Evolutionary conservation across 2,329 filamentous ascomycete species (phyloP), one percentile per base, ranked within the genome.

Genomic region (Coleophoma eucalyptorum): DNA sequence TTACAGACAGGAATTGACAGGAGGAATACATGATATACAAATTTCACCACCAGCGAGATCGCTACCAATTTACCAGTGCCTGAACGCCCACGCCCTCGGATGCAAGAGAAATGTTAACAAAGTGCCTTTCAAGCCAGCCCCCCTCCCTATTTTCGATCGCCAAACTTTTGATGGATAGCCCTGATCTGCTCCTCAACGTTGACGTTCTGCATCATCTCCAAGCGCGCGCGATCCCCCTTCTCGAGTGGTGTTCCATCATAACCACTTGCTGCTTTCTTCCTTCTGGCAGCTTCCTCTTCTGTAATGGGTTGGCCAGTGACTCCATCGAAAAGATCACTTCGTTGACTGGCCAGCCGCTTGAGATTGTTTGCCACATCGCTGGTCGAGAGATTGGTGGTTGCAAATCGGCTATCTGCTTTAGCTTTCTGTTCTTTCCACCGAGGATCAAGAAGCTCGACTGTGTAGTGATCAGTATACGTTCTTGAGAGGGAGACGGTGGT

Each of bases 341-440:
- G 83, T 68, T 96, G 89, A 58, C 89, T 92, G 20, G 92, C 91
- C 47, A 97, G 77, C n/a, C 93, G 86, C 75, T 97, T 97, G 56
- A 97, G 80, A 66, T 97, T 97, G 67, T 90, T 92, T 47, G 91
- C 92, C 43, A 96, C 90, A 60, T 97, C 93, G 33, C 80, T 83
- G 3, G 90, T 93, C 1, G 87, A 89, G 10, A 96, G 72, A 62
- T 96, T 97, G 10, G 91, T 95, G 0, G 89, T 92, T 1, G 89
- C 83, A 57, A 87, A 90, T 55, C 93, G 86, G 12, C 88, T 84
- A 43, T 96, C 90, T 15, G 89, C 84, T 67, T 96, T 96, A 51
- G 89, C 88, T 60, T 91, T 90, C 67, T 97, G 92, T 66, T 97
- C 92, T 67, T 96, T 96, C 92, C 93, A 97, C 52, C 88, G 83